Conservation (phyloP, 805 yeast species). For the Cyberlindnera xishuangbannaensis region DNA sequence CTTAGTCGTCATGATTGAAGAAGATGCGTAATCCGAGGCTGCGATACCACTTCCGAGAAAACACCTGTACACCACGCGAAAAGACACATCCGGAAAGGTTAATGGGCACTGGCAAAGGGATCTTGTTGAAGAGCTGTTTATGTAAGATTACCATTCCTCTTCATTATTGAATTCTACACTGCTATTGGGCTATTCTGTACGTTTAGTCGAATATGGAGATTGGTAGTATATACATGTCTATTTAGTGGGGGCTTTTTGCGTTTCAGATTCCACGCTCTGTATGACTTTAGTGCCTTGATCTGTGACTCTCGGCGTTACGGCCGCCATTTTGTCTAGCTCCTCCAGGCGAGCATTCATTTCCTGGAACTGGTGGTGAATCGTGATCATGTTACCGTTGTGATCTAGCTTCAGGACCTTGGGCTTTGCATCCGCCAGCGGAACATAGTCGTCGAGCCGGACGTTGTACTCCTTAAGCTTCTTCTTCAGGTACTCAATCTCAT, state of each 20-base stretch:
- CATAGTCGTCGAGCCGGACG: slow-evolving; percentile 42
- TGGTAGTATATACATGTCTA: too few species aligned
- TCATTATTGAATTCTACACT: too few species aligned
- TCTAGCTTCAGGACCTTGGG: slow-evolving; percentile 40
- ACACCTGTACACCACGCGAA: not conserved
- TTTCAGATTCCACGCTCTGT: too few species aligned
- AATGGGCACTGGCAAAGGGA: too few species aligned
- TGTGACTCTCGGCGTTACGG: too few species aligned
- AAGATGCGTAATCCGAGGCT: not conserved
- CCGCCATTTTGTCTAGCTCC: slow-evolving; percentile 6
- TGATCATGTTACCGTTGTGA: slow-evolving; percentile 16
- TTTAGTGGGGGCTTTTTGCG: too few species aligned
- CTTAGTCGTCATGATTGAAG: not conserved
- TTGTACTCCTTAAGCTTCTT: slow-evolving; percentile 38
- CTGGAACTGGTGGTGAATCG: slow-evolving; percentile 7
- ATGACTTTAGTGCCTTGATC: too few species aligned
- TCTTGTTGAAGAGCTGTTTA: too few species aligned
- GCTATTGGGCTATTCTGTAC: too few species aligned
- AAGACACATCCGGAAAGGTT: too few species aligned
- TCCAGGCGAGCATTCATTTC: slow-evolving; percentile 9
- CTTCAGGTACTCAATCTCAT: slow-evolving; percentile 57
- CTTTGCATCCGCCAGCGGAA: slow-evolving; percentile 39
- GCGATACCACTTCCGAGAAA: not conserved
- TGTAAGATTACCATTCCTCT: too few species aligned
- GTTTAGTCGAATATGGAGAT: too few species aligned